Base-by-base conservation (phyloP, 352 stramenopile genomes). In the Paralagenidium karlingii region DNA sequence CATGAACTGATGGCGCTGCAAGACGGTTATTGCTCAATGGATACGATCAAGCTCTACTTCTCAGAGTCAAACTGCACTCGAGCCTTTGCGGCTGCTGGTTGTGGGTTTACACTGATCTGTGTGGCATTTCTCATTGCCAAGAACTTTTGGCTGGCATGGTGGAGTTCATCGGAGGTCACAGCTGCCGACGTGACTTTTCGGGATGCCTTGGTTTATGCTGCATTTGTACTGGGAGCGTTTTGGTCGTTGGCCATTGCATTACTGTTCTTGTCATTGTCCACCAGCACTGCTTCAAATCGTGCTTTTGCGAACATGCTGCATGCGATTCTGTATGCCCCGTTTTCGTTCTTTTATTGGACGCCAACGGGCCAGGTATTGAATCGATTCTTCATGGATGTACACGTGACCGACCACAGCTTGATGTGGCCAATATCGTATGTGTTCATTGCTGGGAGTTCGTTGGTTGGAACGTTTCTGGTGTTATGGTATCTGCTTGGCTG, bases 291-390 rank as follows among this genome's bases (percentile, higher is more conserved):
- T 18, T 49, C 54, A 16, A 59, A 47, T 16, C 26, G 16, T 11
- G 46, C 60, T 3, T 68, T 68, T 43, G 44, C 40, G 27, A 47
- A 52, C n/a, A 49, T 58, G 28, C 64, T 55, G 5, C 34, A 47
- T 12, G 53, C 54, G 18, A 34, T 68, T 19, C 37, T 68, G 16
- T 39, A 42, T 24, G 58, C 58, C 16, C 58, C 51, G 0, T 59
- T 64, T 51, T 50, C 51, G 5, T 49, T 60, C n/a, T 34, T 68
- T 40, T 64, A 68, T n/a, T 45, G 53, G 32, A 64, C 51, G 33
- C 51, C 55, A 19, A 68, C 64, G 24, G 54, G 58, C 8, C 51
- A 64, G 24, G 62, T 68, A 13, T 24, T 68, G 30, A 38, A 51
- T 8, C 51, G 55, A 8, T 64, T 62, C 24, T 59, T 55, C 15